Conservation (phyloP, 495 filamentous ascomycete genomes). For the Penicillium coffeae region DNA sequence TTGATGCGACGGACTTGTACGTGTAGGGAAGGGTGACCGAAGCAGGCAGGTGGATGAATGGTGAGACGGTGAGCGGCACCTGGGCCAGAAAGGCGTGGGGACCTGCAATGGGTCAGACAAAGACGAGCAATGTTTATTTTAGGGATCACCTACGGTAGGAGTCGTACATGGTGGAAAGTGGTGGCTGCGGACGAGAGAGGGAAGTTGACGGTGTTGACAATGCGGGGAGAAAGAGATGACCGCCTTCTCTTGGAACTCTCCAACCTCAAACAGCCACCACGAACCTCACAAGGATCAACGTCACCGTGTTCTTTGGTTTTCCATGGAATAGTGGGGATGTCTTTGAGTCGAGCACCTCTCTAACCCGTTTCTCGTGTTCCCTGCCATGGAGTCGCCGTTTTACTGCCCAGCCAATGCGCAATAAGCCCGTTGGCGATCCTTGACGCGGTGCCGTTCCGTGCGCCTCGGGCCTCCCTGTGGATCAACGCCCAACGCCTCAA, state of each 20-base stretch:
- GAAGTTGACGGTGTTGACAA: background rate
- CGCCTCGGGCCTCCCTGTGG: background rate
- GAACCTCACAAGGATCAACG: no score
- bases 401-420: background rate
- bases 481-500: no score
- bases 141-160: conserved; percentile 35
- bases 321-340: background rate
- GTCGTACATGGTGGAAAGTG: conserved; percentile 37
- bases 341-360: background rate
- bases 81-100: conserved; percentile 88
- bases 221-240: no score
- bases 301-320: background rate
- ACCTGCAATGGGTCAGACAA: conserved; percentile 43
- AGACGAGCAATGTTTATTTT: background rate
- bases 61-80: conserved; percentile 87
- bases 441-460: background rate
- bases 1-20: conserved; percentile 83
- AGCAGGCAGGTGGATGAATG: conserved; percentile 86
- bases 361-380: background rate
- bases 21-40: conserved; percentile 92
- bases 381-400: background rate
- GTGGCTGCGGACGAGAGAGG: background rate
- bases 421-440: background rate
- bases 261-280: no score
- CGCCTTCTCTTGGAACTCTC: no score